phyloP scores from a whole-genome alignment of 495 filamentous ascomycete species.

The Lasiosphaeria miniovina region DNA sequence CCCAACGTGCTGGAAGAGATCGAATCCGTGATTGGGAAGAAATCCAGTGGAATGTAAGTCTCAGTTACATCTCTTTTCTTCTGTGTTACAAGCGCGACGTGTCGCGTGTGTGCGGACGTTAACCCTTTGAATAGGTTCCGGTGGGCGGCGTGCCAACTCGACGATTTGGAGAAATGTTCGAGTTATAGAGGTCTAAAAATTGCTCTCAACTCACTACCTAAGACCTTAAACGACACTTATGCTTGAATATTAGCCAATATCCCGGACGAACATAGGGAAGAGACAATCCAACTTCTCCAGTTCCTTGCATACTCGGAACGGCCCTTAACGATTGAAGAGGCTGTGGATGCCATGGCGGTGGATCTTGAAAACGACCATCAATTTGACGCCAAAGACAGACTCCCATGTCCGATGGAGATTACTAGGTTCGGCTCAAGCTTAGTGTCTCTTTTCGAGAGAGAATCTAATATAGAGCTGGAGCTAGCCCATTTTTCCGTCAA shows the following conservation, averaged over 20 bases:
- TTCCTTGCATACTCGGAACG: conserved; percentile 28
- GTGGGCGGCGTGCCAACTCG: conserved; percentile 41
- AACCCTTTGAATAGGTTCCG: conserved; percentile 33
- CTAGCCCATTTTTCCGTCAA: conserved; percentile 43
- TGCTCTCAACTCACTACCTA: not conserved
- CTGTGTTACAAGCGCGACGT: not conserved
- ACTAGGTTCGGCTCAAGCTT: conserved; percentile 26
- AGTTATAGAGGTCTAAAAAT: not conserved
- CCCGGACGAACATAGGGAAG: no score
- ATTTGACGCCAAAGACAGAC: conserved; percentile 23
- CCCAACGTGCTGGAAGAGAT: conserved; percentile 31
- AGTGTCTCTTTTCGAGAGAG: conserved; percentile 16
- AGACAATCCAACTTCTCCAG: conserved; percentile 29
- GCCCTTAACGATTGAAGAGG: conserved; percentile 28
- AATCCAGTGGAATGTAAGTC: conserved; percentile 41
- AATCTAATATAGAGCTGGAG: conserved; percentile 18
- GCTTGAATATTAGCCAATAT: no score
- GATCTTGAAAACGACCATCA: not conserved
- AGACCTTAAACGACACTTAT: no score
- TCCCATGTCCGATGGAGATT: conserved; percentile 27
- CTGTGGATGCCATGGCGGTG: conserved; percentile 21
- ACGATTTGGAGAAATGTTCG: conserved; percentile 30
- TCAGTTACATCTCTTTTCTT: not conserved
- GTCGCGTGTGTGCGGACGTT: not conserved
- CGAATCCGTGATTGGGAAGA: conserved; percentile 22